Evolutionary conservation across 1,284 basidiomycete genomes (phyloP), one percentile per base, ranked within the genome.

Genomic region (Apiotrichum gamsii): DNA sequence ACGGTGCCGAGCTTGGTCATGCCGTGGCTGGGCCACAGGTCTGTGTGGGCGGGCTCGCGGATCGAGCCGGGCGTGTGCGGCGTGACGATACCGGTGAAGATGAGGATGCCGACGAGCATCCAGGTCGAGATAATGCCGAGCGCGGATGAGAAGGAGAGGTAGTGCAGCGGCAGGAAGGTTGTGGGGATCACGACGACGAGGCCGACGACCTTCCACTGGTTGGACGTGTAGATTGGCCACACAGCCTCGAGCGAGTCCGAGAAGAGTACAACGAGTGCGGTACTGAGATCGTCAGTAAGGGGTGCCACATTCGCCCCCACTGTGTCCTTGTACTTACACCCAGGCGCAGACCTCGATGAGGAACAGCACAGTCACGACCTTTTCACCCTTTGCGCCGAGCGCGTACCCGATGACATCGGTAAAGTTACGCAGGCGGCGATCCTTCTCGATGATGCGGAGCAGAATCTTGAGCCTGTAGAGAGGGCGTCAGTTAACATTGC

Each of bases 141-240:
- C 23, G 89, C 78, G 3, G 88, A 91, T 0, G 87, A 82, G 62
- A 85, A 85, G 0, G 87, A 88, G n/a, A 94, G 77, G 43, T 87
- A 74, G n/a, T 85, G 85, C 6, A 94, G 75, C 0, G 90, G 90
- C 41, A 93, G 72, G 65, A 91, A 87, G 32, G 85, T 80, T 1
- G 84, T 85, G 5, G 90, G 90, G 31, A 87, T 77, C 49, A 93
- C 74, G 57, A 90, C 66, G 16, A 83, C 44, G 9, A 87, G 73
- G 20, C 84, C 83, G 57, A 83, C 71, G 6, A 87, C 34, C 67
- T 94, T 94, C 75, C 87, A 93, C 2, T 82, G 76, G 61, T 81
- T 76, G 8, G 81, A 69, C 2, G 85, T 81, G 62, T 83, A 80
- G 8, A 56, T 45, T 5, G 88, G 88, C 52, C 83, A 73, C 44